phyloP scores from a whole-genome alignment of 805 yeast species.

The Metschnikowia picachoensis region DNA sequence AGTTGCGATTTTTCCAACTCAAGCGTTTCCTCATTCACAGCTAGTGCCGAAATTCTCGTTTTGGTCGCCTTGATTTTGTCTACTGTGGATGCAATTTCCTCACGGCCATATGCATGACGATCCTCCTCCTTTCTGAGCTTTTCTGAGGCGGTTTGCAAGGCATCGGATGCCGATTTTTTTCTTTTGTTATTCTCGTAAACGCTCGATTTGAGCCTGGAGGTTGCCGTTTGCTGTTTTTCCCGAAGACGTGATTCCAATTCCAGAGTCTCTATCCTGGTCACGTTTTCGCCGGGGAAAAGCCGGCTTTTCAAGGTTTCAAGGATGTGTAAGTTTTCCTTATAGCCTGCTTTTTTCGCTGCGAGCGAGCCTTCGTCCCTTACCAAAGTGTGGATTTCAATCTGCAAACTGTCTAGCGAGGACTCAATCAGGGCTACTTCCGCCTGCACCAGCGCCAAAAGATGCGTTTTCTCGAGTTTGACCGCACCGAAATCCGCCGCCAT shows the following conservation, averaged over 20 bases:
- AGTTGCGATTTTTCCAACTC: slow-evolving; percentile 44
- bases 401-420: slow-evolving; percentile 17
- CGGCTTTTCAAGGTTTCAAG: slow-evolving; percentile 3
- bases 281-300: not conserved
- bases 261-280: not conserved
- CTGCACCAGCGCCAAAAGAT: slow-evolving; percentile 12
- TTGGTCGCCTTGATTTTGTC: slow-evolving; percentile 36
- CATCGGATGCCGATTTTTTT: slow-evolving; percentile 1
- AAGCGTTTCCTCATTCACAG: slow-evolving; percentile 45
- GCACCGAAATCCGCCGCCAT: slow-evolving; percentile 29
- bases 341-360: slow-evolving; percentile 39
- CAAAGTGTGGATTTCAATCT: slow-evolving; percentile 25
- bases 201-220: not conserved
- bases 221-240: not conserved
- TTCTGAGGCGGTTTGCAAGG: slow-evolving; percentile 18
- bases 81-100: slow-evolving; percentile 37
- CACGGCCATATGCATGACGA: slow-evolving; percentile 35
- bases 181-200: not conserved
- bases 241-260: not conserved
- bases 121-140: slow-evolving; percentile 40
- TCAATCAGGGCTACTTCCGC: slow-evolving; percentile 13
- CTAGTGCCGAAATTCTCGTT: slow-evolving; percentile 33
- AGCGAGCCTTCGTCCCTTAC: slow-evolving; percentile 50
- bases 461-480: slow-evolving; percentile 18
- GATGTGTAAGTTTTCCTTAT: slow-evolving; percentile 18